Evolutionary conservation across 78 protist species (phyloP).

Genomic region (Pigoraptor vietnamica): DNA sequence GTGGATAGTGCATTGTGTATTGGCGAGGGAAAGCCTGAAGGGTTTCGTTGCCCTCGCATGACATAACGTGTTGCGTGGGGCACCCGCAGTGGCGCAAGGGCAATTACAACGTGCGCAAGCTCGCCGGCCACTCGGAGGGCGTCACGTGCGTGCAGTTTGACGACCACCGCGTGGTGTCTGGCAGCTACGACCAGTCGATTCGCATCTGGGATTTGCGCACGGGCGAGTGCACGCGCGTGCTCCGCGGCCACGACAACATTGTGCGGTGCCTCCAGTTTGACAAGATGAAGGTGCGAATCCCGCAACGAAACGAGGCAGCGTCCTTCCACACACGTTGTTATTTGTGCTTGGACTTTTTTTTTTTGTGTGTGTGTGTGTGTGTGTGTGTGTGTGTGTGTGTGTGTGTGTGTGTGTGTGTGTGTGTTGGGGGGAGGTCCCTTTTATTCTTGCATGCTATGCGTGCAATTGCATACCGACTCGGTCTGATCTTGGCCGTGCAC

Average conservation of each 20-base stretch:
- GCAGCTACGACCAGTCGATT: neutral
- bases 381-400: no score
- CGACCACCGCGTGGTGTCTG: slow-evolving; percentile 5
- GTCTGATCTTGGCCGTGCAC: neutral
- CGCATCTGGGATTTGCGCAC: slow-evolving; percentile 17
- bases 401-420: no score
- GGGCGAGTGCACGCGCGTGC: neutral
- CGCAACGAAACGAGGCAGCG: no score
- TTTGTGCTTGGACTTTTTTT: no score
- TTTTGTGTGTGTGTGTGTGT: neutral
- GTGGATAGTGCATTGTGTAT: no score
- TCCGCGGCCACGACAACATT: neutral
- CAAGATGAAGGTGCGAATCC: neutral
- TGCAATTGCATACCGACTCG: neutral
- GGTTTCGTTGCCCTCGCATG: neutral
- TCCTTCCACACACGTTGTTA: no score
- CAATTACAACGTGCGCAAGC: neutral
- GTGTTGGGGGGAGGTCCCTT: neutral
- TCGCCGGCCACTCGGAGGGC: neutral
- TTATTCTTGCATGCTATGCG: neutral
- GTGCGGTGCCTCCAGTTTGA: slow-evolving; percentile 20
- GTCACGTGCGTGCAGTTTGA: slow-evolving; percentile 2
- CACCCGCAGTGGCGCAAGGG: slow-evolving; percentile 13
- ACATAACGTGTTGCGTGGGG: neutral
- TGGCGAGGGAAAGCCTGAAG: no score